A percentile compares a stretch with the other conserved stretches of the same genome.
These are phyloP conservation scores for Inga oerstediana DNA, from an alignment of 306 rosid species.

Conservation along the genomic window DNA sequence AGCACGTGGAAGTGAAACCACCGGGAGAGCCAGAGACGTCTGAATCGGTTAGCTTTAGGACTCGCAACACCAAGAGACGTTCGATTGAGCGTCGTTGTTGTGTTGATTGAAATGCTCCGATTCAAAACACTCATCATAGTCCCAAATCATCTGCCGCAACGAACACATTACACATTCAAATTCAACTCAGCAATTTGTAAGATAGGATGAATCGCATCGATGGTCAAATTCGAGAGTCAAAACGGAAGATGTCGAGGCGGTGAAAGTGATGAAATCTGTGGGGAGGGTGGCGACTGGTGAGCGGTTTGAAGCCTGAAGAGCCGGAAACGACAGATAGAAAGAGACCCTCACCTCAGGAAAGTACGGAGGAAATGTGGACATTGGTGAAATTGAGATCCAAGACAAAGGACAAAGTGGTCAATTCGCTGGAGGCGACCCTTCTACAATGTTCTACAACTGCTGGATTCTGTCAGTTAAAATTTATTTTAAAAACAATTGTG, in stretches of 20 bases:
- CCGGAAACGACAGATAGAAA: neutral
- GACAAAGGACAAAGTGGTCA: neutral
- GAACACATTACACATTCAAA: neutral
- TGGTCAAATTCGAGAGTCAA: neutral
- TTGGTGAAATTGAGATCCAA: neutral
- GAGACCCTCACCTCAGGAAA: neutral
- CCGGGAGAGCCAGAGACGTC: constrained; percentile 59
- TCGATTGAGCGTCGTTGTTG: constrained; percentile 43
- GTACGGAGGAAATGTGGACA: neutral
- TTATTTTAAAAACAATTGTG: too few relatives aligned
- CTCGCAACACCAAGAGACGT: constrained; percentile 45
- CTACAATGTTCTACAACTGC: neutral
- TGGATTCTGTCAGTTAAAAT: neutral
- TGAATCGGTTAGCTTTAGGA: constrained; percentile 46
- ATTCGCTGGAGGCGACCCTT: neutral
- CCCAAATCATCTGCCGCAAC: neutral
- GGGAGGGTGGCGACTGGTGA: neutral
- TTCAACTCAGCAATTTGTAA: neutral
- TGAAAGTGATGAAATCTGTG: neutral
- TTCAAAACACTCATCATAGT: constrained; percentile 59
- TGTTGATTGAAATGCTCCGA: constrained; percentile 48
- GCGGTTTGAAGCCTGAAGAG: neutral
- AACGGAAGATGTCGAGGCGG: neutral
- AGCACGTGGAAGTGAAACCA: constrained; percentile 46
- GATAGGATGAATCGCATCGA: neutral